These are phyloP conservation scores for Ustilago bromivora DNA, from an alignment of 1,284 basidiomycete genomes.

Conservation along the genomic window DNA sequence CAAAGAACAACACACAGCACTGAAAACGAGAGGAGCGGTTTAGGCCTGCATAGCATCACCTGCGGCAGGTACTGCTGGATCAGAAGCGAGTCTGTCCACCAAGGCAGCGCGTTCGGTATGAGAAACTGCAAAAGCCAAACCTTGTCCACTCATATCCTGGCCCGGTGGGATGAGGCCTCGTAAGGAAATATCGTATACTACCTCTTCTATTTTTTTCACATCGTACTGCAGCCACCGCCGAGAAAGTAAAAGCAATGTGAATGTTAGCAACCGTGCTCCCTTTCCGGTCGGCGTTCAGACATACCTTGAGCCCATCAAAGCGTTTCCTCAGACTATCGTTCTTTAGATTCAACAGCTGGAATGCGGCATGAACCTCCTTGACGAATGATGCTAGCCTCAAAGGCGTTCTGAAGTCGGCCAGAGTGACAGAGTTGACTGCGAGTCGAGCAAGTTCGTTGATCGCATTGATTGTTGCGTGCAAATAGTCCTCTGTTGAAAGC, in stretches of 20 bases:
- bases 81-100: not conserved
- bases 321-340: constrained; percentile 66
- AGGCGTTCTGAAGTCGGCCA: constrained; percentile 60
- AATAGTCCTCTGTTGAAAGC: constrained; percentile 63
- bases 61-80: too few relatives aligned
- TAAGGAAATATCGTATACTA: constrained; percentile 66
- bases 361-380: constrained; percentile 65
- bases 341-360: constrained; percentile 68
- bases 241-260: not conserved
- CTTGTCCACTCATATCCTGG: constrained; percentile 7
- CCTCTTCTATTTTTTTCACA: constrained; percentile 67
- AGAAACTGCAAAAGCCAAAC: constrained; percentile 22
- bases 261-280: too few relatives aligned
- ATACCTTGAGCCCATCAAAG: constrained; percentile 66
- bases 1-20: too few relatives aligned
- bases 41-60: too few relatives aligned
- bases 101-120: not conserved
- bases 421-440: constrained; percentile 54
- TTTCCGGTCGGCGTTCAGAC: not conserved
- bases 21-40: too few relatives aligned
- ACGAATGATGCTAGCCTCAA: constrained; percentile 59
- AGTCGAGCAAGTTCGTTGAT: constrained; percentile 62
- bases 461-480: constrained; percentile 59
- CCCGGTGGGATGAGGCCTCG: constrained; percentile 43
- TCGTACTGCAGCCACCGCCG: constrained; percentile 57